A percentile compares a stretch with the other conserved stretches of the same genome.
These are phyloP conservation scores for Cercospora zeae-maydis DNA, from an alignment of 2,329 filamentous ascomycete genomes.

Conservation along the genomic window DNA sequence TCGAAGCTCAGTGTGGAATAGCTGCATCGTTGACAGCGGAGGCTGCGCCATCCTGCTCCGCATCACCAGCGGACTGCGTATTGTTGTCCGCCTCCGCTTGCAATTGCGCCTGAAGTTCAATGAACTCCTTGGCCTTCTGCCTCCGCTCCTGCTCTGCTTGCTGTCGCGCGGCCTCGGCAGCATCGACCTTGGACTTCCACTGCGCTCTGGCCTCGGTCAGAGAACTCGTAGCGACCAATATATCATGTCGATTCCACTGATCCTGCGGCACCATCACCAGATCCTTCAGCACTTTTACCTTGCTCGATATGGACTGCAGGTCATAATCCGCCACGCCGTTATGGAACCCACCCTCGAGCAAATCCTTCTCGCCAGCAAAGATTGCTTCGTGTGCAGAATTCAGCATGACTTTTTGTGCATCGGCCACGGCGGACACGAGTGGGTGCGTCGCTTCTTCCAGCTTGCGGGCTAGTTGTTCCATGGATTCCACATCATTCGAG, in stretches of 20 bases:
- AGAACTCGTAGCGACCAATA: conserved; percentile 30
- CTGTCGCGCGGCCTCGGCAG: conserved; percentile 17
- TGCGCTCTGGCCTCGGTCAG: conserved; percentile 29
- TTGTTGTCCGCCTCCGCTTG: conserved; percentile 30
- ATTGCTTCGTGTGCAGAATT: conserved; percentile 38
- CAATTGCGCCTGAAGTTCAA: conserved; percentile 19
- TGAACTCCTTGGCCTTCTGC: conserved; percentile 15
- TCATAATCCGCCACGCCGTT: conserved; percentile 19
- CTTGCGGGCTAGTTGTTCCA: conserved; percentile 23
- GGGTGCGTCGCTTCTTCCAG: conserved; percentile 27
- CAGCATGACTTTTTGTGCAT: conserved; percentile 32
- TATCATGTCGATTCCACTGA: conserved; percentile 33
- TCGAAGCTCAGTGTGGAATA: background rate
- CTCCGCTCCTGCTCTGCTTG: conserved; percentile 12
- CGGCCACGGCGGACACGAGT: conserved; percentile 25
- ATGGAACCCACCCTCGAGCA: conserved; percentile 24
- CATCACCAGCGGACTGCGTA: conserved; percentile 24
- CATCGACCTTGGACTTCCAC: conserved; percentile 26
- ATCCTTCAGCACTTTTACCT: conserved; percentile 29
- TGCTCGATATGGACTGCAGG: conserved; percentile 26
- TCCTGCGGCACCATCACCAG: conserved; percentile 35
- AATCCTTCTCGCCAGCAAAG: conserved; percentile 36
- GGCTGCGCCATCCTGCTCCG: background rate
- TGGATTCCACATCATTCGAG: conserved; percentile 21
- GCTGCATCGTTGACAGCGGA: background rate